A percentile compares a stretch with the other conserved stretches of the same genome.
Evolutionary conservation across 2,329 filamentous ascomycete species (phyloP).

Genomic region (Camillea tinctor): DNA sequence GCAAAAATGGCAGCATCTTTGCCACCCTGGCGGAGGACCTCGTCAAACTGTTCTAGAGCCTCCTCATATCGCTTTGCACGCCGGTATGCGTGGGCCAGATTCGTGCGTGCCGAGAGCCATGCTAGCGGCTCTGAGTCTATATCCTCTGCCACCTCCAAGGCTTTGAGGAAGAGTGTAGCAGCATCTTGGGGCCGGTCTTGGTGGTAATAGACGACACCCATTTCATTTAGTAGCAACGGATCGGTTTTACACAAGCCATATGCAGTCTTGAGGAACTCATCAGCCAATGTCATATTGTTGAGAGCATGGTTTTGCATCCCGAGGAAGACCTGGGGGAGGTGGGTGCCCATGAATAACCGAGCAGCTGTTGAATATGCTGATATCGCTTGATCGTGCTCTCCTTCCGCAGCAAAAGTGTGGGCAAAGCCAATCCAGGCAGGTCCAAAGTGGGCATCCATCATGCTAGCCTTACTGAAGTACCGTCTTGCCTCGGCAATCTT

Average conservation of each 20-base stretch:
- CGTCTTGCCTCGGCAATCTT: constrained; percentile 91
- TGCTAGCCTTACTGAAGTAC: constrained; percentile 95
- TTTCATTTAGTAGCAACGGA: constrained; percentile 88
- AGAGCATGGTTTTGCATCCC: constrained; percentile 98
- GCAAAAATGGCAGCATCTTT: constrained; percentile 78
- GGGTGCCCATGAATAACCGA: constrained; percentile 92
- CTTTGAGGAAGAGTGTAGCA: constrained; percentile 72
- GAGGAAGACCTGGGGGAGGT: constrained; percentile 90
- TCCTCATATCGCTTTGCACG: constrained; percentile 67
- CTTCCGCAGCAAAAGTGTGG: constrained; percentile 95
- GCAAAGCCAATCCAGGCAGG: constrained; percentile 99
- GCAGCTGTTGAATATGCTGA: constrained; percentile 96
- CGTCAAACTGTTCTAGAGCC: constrained; percentile 79
- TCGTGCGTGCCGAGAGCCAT: constrained; percentile 81
- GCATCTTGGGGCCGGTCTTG: constrained; percentile 77
- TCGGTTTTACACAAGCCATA: constrained; percentile 81
- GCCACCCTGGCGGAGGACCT: constrained; percentile 78
- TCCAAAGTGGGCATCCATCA: constrained; percentile 97
- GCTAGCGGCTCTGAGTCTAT: constrained; percentile 80
- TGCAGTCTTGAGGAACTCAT: constrained; percentile 90
- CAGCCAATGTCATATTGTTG: constrained; percentile 89
- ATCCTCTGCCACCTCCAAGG: constrained; percentile 73
- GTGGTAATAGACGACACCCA: constrained; percentile 94
- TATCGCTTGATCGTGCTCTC: constrained; percentile 97
- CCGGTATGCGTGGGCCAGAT: constrained; percentile 84